A percentile compares a stretch with the other conserved stretches of the same genome.
Evolutionary conservation across 306 rosid genomes (phyloP).

Genomic region (Cercis canadensis): DNA sequence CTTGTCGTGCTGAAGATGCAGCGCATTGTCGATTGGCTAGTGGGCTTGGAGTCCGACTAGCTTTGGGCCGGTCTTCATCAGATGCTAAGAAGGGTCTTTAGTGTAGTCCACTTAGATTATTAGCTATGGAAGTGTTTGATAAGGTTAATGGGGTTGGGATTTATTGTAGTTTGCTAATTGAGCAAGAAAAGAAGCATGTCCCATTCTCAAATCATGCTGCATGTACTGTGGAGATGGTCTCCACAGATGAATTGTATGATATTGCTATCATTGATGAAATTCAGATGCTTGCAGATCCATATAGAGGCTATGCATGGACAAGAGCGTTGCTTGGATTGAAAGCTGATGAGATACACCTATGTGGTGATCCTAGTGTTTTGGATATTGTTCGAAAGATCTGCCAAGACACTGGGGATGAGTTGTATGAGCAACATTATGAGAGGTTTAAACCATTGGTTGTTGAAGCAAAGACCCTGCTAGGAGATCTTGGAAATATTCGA

Average conservation of each 20-base stretch:
- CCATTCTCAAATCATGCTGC: constrained; percentile 83
- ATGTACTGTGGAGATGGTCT: constrained; percentile 92
- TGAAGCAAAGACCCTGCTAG: constrained; percentile 85
- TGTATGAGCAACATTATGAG: constrained; percentile 75
- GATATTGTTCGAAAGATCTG: constrained; percentile 72
- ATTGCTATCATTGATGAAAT: constrained; percentile 91
- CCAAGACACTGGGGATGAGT: constrained; percentile 80
- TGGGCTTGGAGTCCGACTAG: no score
- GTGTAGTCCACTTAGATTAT: constrained; percentile 85
- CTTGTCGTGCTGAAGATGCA: no score
- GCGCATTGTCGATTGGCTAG: no score
- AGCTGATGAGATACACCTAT: constrained; percentile 89
- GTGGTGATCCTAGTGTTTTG: constrained; percentile 91
- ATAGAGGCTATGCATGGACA: constrained; percentile 89
- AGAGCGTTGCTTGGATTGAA: constrained; percentile 86
- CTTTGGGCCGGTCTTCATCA: no score
- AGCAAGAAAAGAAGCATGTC: constrained; percentile 84
- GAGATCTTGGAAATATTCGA: constrained; percentile 76
- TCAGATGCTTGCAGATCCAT: constrained; percentile 82
- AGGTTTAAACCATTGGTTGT: constrained; percentile 95
- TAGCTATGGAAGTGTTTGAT: constrained; percentile 98
- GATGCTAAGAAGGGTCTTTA: constrained; percentile 74
- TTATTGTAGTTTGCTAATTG: constrained; percentile 80
- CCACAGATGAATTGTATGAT: constrained; percentile 78
- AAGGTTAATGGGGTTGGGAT: constrained; percentile 84